phyloP scores from a whole-genome alignment of 2,329 filamentous ascomycete species.

The Fusarium multiceps region DNA sequence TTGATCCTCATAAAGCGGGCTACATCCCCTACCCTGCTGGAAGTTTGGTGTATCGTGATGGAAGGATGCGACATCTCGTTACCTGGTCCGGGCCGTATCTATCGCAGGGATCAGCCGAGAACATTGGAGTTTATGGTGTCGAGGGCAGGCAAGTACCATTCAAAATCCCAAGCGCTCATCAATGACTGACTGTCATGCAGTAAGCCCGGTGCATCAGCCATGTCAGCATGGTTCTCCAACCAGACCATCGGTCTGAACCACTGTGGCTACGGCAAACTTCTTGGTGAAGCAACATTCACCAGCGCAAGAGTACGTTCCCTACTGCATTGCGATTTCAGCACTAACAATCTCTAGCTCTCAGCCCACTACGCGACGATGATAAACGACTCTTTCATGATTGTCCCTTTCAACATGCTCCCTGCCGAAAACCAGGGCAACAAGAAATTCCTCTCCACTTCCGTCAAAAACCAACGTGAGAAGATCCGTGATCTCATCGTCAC shows the following conservation, averaged over 20 bases:
- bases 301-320: slow-evolving; percentile 51
- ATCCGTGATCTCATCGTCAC: slow-evolving; percentile 54
- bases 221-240: slow-evolving; percentile 59
- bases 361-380: slow-evolving; percentile 56
- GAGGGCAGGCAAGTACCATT: slow-evolving; percentile 53
- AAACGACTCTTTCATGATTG: slow-evolving; percentile 52
- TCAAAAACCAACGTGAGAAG: slow-evolving; percentile 51
- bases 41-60: slow-evolving; percentile 57
- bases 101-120: slow-evolving; percentile 52
- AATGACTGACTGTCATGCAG: slow-evolving; percentile 14
- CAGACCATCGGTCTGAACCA: slow-evolving; percentile 55
- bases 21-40: slow-evolving; percentile 61
- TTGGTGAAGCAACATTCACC: slow-evolving; percentile 58
- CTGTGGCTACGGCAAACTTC: slow-evolving; percentile 55
- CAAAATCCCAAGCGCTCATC: rapidly evolving
- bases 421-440: slow-evolving; percentile 46
- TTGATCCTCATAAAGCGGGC: slow-evolving; percentile 61
- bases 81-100: slow-evolving; percentile 58
- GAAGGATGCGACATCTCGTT: slow-evolving; percentile 56
- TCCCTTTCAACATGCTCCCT: slow-evolving; percentile 57
- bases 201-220: slow-evolving; percentile 59
- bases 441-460: slow-evolving; percentile 36
- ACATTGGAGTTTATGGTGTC: slow-evolving; percentile 57
- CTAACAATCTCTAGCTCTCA: slow-evolving; percentile 47
- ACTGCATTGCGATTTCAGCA: rapidly evolving